Evolutionary conservation across 345 rosid genomes (phyloP).

Genomic region (Melastoma malabathricum): DNA sequence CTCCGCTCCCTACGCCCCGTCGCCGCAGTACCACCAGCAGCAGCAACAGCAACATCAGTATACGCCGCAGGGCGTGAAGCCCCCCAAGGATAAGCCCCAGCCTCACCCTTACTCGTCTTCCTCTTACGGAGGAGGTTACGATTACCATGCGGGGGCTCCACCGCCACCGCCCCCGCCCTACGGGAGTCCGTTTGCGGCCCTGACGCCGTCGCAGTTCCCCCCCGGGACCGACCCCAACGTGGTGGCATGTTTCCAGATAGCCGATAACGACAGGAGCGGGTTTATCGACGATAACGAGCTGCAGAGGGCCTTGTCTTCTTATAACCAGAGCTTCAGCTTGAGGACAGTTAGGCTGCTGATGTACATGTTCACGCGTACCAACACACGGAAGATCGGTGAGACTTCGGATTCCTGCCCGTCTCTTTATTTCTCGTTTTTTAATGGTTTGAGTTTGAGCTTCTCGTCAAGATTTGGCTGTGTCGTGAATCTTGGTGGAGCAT

Average conservation of each 20-base stretch:
- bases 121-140: constrained; percentile 11
- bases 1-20: constrained; percentile 25
- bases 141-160: constrained; percentile 7
- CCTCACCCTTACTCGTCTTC: too few species aligned
- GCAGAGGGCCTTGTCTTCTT: constrained; percentile 68
- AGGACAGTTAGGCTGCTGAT: constrained; percentile 82
- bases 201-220: constrained; percentile 66
- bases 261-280: constrained; percentile 82
- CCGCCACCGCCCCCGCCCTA: constrained; percentile 17
- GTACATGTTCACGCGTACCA: constrained; percentile 66
- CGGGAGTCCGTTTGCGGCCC: constrained; percentile 57
- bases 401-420: background rate
- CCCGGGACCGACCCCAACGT: constrained; percentile 81
- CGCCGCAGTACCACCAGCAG: too few species aligned
- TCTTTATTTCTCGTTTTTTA: background rate
- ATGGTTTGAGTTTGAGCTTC: too few species aligned
- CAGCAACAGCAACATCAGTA: too few species aligned
- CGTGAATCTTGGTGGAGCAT: too few species aligned
- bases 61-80: constrained; percentile 28
- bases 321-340: constrained; percentile 76
- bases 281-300: constrained; percentile 81
- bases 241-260: constrained; percentile 72
- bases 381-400: constrained; percentile 67
- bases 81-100: constrained; percentile 49
- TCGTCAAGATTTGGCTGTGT: too few species aligned